Conservation (phyloP, 2,329 filamentous ascomycete genomes). For the Nemania diffusa region DNA sequence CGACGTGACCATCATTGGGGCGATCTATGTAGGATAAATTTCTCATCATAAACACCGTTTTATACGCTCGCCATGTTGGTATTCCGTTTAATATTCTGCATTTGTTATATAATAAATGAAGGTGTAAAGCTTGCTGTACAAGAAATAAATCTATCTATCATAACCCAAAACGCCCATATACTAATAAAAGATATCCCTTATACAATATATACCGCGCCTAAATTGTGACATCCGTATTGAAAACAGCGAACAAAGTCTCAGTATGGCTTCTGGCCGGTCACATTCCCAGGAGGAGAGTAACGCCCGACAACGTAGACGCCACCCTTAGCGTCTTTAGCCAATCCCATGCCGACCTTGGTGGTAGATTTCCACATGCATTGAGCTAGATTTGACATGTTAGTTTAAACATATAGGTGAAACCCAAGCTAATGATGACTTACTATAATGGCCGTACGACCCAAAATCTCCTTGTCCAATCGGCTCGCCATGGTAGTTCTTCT, state of each 20-base stretch:
- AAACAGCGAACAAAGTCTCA: constrained; percentile 12
- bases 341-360: constrained; percentile 43
- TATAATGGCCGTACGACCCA: constrained; percentile 50
- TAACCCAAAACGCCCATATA: background rate
- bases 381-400: constrained; percentile 32
- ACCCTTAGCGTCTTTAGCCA: constrained; percentile 42
- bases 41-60: background rate
- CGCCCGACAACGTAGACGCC: constrained; percentile 42
- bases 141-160: background rate
- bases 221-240: background rate
- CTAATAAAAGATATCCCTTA: background rate
- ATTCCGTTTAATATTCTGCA: background rate
- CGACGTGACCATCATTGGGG: background rate
- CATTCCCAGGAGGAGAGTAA: constrained; percentile 44
- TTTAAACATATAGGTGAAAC: background rate
- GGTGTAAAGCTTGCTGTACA: background rate
- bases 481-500: constrained; percentile 49
- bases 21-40: too few relatives aligned
- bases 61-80: background rate
- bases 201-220: background rate
- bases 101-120: background rate
- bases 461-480: constrained; percentile 51
- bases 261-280: constrained; percentile 43
- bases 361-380: constrained; percentile 48
- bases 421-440: constrained; percentile 36